These are phyloP conservation scores for Russula virescens DNA, from an alignment of 768 basidiomycete species.

Conservation along the genomic window DNA sequence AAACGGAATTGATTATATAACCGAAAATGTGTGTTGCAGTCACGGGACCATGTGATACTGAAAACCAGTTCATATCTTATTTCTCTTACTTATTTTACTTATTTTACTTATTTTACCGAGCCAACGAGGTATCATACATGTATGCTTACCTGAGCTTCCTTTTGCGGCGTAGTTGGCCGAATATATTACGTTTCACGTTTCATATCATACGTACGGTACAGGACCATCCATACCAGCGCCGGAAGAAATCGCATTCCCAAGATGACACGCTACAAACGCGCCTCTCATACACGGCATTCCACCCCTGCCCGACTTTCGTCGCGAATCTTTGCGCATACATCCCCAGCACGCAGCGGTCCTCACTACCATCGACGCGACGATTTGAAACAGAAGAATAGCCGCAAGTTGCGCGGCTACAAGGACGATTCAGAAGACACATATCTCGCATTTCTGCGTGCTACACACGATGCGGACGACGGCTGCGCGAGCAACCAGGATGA, in stretches of 20 bases:
- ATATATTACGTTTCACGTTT: too few species aligned
- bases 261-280: slow-evolving; percentile 9
- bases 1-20: too few species aligned
- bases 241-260: not conserved
- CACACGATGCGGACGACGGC: not conserved
- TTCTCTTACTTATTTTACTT: too few species aligned
- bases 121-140: too few species aligned
- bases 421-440: slow-evolving; percentile 8
- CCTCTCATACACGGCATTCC: not conserved
- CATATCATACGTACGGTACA: too few species aligned
- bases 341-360: not conserved
- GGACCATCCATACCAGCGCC: not conserved
- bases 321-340: slow-evolving; percentile 10
- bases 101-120: too few species aligned
- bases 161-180: too few species aligned
- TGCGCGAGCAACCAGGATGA: not conserved
- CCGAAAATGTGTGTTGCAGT: too few species aligned
- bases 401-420: not conserved
- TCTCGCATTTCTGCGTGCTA: not conserved
- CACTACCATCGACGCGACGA: not conserved
- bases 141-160: too few species aligned
- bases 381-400: not conserved
- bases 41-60: too few species aligned
- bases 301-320: not conserved
- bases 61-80: too few species aligned